A percentile compares a stretch with the other conserved stretches of the same genome.
Evolutionary conservation across 2,329 filamentous ascomycete genomes (phyloP).

Genomic region (Thelonectria olida): DNA sequence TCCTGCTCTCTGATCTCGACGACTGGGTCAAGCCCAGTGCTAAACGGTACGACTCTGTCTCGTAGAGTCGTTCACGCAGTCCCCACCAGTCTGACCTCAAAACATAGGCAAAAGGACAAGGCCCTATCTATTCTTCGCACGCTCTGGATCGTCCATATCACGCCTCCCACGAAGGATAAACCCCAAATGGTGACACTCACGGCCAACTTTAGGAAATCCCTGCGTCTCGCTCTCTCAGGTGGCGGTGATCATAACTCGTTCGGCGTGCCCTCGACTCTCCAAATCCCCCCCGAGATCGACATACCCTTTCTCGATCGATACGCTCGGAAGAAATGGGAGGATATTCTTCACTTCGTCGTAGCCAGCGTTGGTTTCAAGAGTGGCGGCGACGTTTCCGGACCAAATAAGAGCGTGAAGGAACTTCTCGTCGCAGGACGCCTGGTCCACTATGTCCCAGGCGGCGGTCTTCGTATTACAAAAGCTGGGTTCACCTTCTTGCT

Average conservation of each 20-base stretch:
- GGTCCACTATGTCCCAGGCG: slow-evolving; percentile 72
- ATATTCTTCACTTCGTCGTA: slow-evolving; percentile 95
- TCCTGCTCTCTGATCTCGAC: slow-evolving; percentile 83
- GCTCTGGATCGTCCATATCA: slow-evolving; percentile 85
- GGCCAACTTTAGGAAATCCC: slow-evolving; percentile 81
- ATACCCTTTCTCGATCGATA: slow-evolving; percentile 82
- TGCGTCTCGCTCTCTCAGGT: slow-evolving; percentile 88
- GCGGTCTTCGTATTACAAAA: slow-evolving; percentile 84
- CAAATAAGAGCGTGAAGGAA: slow-evolving; percentile 83
- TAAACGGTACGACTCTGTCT: slow-evolving; percentile 46
- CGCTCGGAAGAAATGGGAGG: slow-evolving; percentile 91
- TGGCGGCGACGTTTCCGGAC: slow-evolving; percentile 58
- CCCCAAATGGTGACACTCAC: slow-evolving; percentile 80
- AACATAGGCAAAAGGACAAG: slow-evolving; percentile 78
- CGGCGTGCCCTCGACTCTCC: slow-evolving; percentile 79
- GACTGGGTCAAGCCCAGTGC: slow-evolving; percentile 79
- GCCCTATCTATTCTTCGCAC: slow-evolving; percentile 82
- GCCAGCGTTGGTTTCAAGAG: slow-evolving; percentile 70
- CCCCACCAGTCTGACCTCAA: slow-evolving; percentile 6
- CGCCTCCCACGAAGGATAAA: slow-evolving; percentile 66
- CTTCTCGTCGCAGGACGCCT: slow-evolving; percentile 83
- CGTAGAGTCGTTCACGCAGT: not conserved
- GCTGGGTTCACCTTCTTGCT: slow-evolving; percentile 94
- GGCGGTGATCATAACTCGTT: slow-evolving; percentile 88
- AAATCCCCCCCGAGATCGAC: slow-evolving; percentile 70